Evolutionary conservation across 495 filamentous ascomycete genomes (phyloP).

Genomic region (Aspergillus campestris): DNA sequence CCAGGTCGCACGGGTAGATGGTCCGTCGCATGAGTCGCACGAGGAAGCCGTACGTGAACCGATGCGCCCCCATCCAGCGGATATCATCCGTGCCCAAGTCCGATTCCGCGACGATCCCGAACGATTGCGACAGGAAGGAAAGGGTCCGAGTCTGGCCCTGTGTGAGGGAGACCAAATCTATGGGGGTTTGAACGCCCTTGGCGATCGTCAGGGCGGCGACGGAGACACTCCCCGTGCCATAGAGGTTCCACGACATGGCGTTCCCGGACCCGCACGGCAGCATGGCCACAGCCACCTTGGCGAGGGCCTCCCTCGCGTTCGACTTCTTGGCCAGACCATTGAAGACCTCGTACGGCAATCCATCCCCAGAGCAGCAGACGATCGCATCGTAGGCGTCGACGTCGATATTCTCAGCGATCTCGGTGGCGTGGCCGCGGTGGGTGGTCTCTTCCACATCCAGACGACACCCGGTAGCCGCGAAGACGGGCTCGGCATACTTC

Average conservation of each 20-base stretch:
- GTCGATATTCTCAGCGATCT: constrained; percentile 73
- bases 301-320: constrained; percentile 66
- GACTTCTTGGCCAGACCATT: constrained; percentile 74
- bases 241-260: constrained; percentile 84
- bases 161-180: constrained; percentile 83
- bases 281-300: constrained; percentile 75
- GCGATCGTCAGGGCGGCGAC: constrained; percentile 72
- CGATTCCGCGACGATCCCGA: constrained; percentile 82
- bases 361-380: constrained; percentile 86
- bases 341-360: constrained; percentile 87
- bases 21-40: constrained; percentile 61
- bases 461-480: constrained; percentile 71
- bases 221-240: constrained; percentile 68
- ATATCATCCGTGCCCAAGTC: constrained; percentile 86
- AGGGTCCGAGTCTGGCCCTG: constrained; percentile 64
- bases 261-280: constrained; percentile 92
- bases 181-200: constrained; percentile 71
- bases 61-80: constrained; percentile 79
- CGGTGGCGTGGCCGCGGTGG: constrained; percentile 66
- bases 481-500: constrained; percentile 68
- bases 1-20: constrained; percentile 81
- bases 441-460: constrained; percentile 69
- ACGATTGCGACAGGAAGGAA: constrained; percentile 84
- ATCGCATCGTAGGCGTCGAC: constrained; percentile 73
- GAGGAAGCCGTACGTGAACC: constrained; percentile 81